Conservation (phyloP, 441 rosid genomes). For the Capsella rubella region DNA sequence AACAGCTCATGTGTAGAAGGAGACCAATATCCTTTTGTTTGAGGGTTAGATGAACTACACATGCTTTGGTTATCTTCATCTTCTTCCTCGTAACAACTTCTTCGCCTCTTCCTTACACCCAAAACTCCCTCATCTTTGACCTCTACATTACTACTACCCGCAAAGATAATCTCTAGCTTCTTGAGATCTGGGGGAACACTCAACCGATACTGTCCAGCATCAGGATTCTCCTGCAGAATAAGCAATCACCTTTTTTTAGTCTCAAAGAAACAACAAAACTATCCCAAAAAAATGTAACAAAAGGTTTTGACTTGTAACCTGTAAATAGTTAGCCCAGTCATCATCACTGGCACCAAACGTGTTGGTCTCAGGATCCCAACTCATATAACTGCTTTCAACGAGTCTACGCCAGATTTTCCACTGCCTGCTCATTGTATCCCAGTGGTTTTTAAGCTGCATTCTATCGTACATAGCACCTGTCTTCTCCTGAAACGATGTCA, state of each 20-base stretch:
- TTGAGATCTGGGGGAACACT: slow-evolving; percentile 47
- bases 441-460: slow-evolving; percentile 58
- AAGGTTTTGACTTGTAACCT: slow-evolving; percentile 36
- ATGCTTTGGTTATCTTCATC: slow-evolving; percentile 39
- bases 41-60: slow-evolving; percentile 38
- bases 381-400: slow-evolving; percentile 45
- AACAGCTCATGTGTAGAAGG: slow-evolving; percentile 57
- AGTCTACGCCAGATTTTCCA: slow-evolving; percentile 61
- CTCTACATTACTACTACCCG: slow-evolving; percentile 38
- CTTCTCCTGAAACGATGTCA: slow-evolving; percentile 44
- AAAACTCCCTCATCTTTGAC: slow-evolving; percentile 29
- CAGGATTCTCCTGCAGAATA: slow-evolving; percentile 51
- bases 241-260: slow-evolving; percentile 22
- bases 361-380: slow-evolving; percentile 54
- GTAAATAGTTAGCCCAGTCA: slow-evolving; percentile 52
- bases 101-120: slow-evolving; percentile 33
- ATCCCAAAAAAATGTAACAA: not conserved
- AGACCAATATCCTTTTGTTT: slow-evolving; percentile 55
- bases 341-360: slow-evolving; percentile 54
- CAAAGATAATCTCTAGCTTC: slow-evolving; percentile 52
- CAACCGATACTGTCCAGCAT: slow-evolving; percentile 53
- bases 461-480: slow-evolving; percentile 50
- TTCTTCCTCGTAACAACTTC: slow-evolving; percentile 12
- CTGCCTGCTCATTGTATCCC: slow-evolving; percentile 57
- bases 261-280: not conserved